Evolutionary conservation across 192 early-diverging fungal species (phyloP).

Genomic region (Rhizophlyctis rosea): DNA sequence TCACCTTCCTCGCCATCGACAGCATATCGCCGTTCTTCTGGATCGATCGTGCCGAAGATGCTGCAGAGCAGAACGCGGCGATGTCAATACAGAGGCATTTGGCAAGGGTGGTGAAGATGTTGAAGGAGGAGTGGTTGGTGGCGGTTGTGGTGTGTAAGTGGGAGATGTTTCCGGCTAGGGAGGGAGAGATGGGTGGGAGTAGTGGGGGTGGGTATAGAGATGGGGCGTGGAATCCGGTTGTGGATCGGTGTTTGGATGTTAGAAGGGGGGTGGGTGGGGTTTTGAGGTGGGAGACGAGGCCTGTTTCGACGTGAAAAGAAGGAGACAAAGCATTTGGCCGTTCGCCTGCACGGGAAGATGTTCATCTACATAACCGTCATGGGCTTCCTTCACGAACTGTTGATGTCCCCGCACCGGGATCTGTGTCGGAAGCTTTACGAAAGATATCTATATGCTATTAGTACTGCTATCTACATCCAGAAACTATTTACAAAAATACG

Average conservation of each 20-base stretch:
- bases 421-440: too few species aligned
- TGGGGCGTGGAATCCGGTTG: background rate
- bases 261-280: background rate
- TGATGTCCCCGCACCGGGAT: too few species aligned
- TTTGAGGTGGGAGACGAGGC: background rate
- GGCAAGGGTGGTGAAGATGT: background rate
- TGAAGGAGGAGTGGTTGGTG: background rate
- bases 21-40: background rate
- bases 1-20: background rate
- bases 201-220: background rate
- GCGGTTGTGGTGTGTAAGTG: background rate
- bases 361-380: too few species aligned
- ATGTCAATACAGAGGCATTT: background rate
- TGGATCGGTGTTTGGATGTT: background rate
- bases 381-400: too few species aligned
- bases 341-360: too few species aligned
- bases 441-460: too few species aligned
- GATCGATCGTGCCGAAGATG: background rate
- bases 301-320: too few species aligned
- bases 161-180: constrained; percentile 1
- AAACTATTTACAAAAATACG: too few species aligned
- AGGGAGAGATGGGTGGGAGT: background rate
- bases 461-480: too few species aligned
- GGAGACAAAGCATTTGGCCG: too few species aligned
- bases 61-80: background rate